These are phyloP conservation scores for Blastobotrys peoriensis DNA, from an alignment of 805 yeast species.

Conservation along the genomic window DNA sequence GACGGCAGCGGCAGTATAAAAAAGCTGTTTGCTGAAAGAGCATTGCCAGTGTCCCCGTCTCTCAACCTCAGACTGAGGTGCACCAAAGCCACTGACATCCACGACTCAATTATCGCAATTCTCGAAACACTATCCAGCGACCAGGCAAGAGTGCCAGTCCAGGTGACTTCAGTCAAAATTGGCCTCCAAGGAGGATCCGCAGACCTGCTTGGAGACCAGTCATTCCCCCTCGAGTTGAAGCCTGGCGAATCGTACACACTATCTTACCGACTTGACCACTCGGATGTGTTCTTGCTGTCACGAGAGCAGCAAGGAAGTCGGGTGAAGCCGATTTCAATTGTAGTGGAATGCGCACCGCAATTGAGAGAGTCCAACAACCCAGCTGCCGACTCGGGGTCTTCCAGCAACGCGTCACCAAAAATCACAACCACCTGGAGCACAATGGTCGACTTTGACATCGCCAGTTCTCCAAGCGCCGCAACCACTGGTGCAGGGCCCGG, in stretches of 20 bases:
- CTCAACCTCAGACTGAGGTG: constrained; percentile 43
- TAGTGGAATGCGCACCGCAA: constrained; percentile 1
- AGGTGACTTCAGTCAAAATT: constrained; percentile 12
- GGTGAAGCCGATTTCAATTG: constrained; percentile 4
- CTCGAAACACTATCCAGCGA: constrained; percentile 44
- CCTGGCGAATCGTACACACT: constrained; percentile 27
- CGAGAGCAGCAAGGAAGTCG: constrained; percentile 6
- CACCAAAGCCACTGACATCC: constrained; percentile 44
- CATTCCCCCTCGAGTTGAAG: constrained; percentile 25
- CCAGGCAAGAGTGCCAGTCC: constrained; percentile 26
- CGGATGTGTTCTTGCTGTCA: constrained; percentile 13
- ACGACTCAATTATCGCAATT: constrained; percentile 41
- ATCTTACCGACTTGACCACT: constrained; percentile 22
- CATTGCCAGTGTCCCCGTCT: constrained; percentile 32
- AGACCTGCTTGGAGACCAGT: constrained; percentile 17
- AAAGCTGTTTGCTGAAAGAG: constrained; percentile 9
- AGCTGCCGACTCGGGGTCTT: not conserved
- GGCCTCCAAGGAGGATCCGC: constrained; percentile 24
- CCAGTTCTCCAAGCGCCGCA: constrained; percentile 3
- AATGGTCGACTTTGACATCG: constrained; percentile 26
- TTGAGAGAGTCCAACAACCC: not conserved
- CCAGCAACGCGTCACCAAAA: constrained; percentile 6
- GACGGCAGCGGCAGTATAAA: not conserved
- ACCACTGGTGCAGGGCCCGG: not conserved
- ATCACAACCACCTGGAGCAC: constrained; percentile 36